These are phyloP conservation scores for Fragosphaeria purpurea DNA, from an alignment of 2,329 filamentous ascomycete genomes.

Conservation along the genomic window DNA sequence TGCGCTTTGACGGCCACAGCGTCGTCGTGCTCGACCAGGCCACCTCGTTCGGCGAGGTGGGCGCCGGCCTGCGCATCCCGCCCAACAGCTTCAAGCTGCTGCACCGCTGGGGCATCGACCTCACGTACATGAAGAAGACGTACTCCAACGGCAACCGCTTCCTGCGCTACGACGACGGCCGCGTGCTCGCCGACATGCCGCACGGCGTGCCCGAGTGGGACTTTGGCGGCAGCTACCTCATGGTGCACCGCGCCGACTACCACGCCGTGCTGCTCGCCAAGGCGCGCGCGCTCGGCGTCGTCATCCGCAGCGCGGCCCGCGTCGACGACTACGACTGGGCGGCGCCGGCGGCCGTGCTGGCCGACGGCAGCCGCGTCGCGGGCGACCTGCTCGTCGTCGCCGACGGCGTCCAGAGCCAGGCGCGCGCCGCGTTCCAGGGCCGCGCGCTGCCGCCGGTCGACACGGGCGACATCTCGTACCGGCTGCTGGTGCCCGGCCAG, in stretches of 20 bases:
- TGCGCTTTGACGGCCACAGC: slow-evolving; percentile 4
- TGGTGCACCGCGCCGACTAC: slow-evolving; percentile 26
- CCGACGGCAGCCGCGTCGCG: slow-evolving; percentile 13
- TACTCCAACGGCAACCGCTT: slow-evolving; percentile 5
- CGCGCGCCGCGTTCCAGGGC: slow-evolving; percentile 17
- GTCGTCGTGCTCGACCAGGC: slow-evolving; percentile 11
- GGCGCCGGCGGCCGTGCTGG: slow-evolving; percentile 9
- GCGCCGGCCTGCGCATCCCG: slow-evolving; percentile 15
- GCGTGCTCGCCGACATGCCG: slow-evolving; percentile 1
- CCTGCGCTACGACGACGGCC: slow-evolving; percentile 4
- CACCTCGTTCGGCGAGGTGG: slow-evolving; percentile 9
- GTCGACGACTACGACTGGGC: slow-evolving; percentile 19
- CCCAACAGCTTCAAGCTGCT: slow-evolving; percentile 23
- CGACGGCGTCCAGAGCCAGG: slow-evolving; percentile 19
- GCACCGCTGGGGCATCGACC: slow-evolving; percentile 17
- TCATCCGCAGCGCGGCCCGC: slow-evolving; percentile 13
- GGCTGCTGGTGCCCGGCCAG: slow-evolving; percentile 19
- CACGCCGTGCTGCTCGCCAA: slow-evolving; percentile 19
- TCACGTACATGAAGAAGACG: slow-evolving; percentile 1
- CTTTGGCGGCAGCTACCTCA: slow-evolving; percentile 24
- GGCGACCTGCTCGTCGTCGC: slow-evolving; percentile 17
- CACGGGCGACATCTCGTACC: slow-evolving; percentile 25
- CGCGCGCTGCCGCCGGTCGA: slow-evolving; percentile 16
- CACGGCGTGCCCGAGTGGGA: slow-evolving; percentile 16
- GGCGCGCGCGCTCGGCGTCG: slow-evolving; percentile 15